Evolutionary conservation across 164 flowering plant genomes (phyloP), one percentile per base, ranked within the genome.

Genomic region (Piper betle): DNA sequence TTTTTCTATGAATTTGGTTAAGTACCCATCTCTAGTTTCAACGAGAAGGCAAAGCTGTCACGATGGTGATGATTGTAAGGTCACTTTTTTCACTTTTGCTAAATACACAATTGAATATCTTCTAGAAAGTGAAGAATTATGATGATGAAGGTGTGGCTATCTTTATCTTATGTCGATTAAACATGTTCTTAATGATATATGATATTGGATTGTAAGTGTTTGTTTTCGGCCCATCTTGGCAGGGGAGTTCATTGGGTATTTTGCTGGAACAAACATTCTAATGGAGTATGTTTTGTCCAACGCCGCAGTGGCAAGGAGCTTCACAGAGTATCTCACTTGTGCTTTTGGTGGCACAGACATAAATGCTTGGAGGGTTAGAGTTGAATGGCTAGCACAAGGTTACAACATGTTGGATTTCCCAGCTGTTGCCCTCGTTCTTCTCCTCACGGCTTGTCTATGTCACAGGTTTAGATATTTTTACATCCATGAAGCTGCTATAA

Each of bases 221-320:
- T 25, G 33, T 25, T 25, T 25, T 25, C 10, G 3, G 50, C 15
- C 50, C 50, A 55, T 64, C 61, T 64, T 37, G 68, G 61, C 64
- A 88, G 96, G 96, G 13, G 96, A 88, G 66, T 88, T 86, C 68
- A 78, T 75, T 62, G 96, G 85, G 1, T 86, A 75, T 68, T 82
- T 86, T 67, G 85, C 81, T 62, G 96, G 96, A 53, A 82, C 90
- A 40, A 88, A 86, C 68, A 72, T 88, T 52, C 52, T 88, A 17
- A 80, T 88, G 96, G 96, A 86, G 68, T 88, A 88, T 67, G 93
- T 88, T 15, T 53, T 88, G 6, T 88, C 96, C 7, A 88, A 88
- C 58, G 96, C 96, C 1, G 96, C 82, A 0, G 84, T 83, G 0
- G 91, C 88, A 15, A 76, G 96, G 71, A 83, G 79, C 66, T 88